Base-by-base conservation (phyloP, 139 green algal genomes). In the Desmodesmus armatus region DNA sequence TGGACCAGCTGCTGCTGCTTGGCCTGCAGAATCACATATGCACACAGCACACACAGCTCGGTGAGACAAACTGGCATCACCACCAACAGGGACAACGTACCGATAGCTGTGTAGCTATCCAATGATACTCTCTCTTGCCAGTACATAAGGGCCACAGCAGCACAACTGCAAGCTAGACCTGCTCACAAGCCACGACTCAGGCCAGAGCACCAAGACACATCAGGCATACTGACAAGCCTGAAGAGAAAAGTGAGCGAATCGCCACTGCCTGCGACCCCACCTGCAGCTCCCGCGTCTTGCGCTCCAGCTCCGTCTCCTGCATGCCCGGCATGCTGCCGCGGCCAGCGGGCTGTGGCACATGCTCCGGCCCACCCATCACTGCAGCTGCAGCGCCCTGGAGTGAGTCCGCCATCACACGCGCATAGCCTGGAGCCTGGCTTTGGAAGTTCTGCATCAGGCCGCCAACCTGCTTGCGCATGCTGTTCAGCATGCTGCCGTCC, bases 1-100 rank as follows among this genome's bases (percentile, higher is more conserved):
- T 96, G 87, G 62, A 96, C 77, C 44, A 97, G 92, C 90, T 96
- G 93, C 87, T 96, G 93, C 89, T 97, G 94, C 88, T 96, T 96
- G 51, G 89, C 87, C 82, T 97, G 87, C 40, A 66, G 9, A 33
- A 17, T n/a, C n/a, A n/a, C n/a, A n/a, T n/a, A n/a, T n/a, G n/a
- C n/a, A n/a, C n/a, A 13, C 15, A 62, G 51, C 51, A 62, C 15
- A 17, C 51, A 17, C 62, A 7, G 62, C 7, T 11, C 73, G 80
- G 72, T 39, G 62, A 11, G 53, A 63, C 53, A 63, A n/a, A 21
- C 53, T n/a, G 53, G 53, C 53, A 63, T 63, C 21, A 17, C 17
- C 53, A 21, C 17, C 21, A 21, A 71, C 21, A 35, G 62, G 89
- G 19, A 27, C n/a, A n/a, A n/a, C n/a, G n/a, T n/a, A n/a, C n/a